These are phyloP conservation scores for Udeniomyces megalosporus DNA, from an alignment of 768 basidiomycete genomes.

Conservation along the genomic window DNA sequence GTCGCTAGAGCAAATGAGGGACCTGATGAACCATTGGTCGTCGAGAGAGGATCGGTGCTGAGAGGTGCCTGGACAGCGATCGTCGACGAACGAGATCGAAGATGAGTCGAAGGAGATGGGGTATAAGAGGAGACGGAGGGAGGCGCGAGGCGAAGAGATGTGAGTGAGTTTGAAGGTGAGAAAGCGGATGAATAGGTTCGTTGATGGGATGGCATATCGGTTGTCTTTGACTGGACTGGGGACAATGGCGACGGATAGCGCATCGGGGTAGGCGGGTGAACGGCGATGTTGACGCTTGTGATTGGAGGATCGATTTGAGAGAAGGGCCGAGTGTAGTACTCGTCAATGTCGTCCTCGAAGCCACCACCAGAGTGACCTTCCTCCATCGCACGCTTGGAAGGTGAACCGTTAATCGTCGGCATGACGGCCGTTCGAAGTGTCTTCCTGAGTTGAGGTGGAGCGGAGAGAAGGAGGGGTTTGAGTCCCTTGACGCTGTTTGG, in stretches of 20 bases:
- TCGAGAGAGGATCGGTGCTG: not conserved
- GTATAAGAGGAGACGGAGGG: not conserved
- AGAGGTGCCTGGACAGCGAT: not conserved
- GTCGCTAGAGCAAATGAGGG: not conserved
- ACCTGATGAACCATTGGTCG: not conserved
- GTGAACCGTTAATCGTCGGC: slow-evolving; percentile 1
- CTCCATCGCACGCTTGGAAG: not conserved
- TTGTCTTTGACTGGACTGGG: not conserved
- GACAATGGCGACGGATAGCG: not conserved
- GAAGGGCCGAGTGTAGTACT: not conserved
- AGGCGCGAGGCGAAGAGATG: not conserved
- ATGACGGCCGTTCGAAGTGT: not conserved
- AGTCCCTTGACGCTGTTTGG: not conserved
- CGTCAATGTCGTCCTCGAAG: not conserved
- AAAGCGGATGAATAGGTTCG: slow-evolving; percentile 3
- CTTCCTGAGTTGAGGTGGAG: not conserved
- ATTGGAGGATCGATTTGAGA: too few relatives aligned
- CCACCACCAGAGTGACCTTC: not conserved
- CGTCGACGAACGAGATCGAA: not conserved
- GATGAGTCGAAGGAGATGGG: not conserved
- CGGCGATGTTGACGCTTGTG: not conserved
- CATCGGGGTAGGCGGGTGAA: slow-evolving; percentile 2
- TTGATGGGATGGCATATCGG: not conserved
- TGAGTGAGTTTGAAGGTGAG: not conserved
- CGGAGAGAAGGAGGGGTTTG: not conserved